Conservation (phyloP, 768 basidiomycete species). For the Auricularia heimuer region DNA sequence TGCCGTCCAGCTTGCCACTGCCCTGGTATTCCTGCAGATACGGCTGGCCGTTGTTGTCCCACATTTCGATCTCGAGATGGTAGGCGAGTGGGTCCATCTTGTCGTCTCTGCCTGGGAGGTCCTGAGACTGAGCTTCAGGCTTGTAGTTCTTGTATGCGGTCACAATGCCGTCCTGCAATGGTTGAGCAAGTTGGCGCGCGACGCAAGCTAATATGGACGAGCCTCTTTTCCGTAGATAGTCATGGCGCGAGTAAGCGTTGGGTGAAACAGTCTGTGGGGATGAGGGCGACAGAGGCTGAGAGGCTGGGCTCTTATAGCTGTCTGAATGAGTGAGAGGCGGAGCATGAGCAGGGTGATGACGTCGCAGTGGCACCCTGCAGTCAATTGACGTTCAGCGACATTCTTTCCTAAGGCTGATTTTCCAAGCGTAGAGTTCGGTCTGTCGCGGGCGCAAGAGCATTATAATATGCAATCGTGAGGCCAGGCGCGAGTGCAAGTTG, state of each 20-base stretch:
- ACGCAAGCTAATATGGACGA: too few species aligned
- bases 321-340: not conserved
- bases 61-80: constrained; percentile 24
- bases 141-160: not conserved
- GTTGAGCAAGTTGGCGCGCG: too few species aligned
- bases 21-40: constrained; percentile 43
- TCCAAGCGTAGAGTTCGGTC: not conserved
- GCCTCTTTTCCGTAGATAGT: not conserved
- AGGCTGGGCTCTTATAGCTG: not conserved
- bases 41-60: constrained; percentile 44
- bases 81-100: constrained; percentile 27
- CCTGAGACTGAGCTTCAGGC: constrained; percentile 28
- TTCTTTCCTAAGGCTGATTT: not conserved
- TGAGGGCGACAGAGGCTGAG: not conserved
- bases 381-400: too few species aligned
- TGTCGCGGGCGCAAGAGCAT: too few species aligned
- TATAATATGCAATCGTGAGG: too few species aligned
- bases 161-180: not conserved
- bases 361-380: not conserved
- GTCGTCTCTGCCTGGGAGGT: constrained; percentile 39
- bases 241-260: not conserved
- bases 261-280: not conserved
- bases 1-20: constrained; percentile 29
- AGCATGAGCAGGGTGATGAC: not conserved
- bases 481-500: too few species aligned